Conservation (phyloP, 495 filamentous ascomycete species). For the Lophiotrema nucula region DNA sequence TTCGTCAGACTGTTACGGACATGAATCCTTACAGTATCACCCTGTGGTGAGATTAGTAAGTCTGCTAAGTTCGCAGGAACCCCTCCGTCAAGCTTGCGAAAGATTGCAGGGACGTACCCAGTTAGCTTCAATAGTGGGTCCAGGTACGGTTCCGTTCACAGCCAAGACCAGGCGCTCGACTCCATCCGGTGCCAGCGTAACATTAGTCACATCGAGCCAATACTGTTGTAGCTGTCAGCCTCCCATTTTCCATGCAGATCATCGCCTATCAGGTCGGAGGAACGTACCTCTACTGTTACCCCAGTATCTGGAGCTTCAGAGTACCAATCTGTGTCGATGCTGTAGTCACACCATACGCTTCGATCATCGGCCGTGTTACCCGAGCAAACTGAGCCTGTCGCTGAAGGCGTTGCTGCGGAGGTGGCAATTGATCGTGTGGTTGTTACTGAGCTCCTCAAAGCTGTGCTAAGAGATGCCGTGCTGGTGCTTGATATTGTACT, state of each 20-base stretch:
- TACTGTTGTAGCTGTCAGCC: conserved; percentile 39
- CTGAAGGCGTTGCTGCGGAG: neutral
- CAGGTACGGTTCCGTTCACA: conserved; percentile 41
- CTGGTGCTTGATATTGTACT: no score
- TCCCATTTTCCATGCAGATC: conserved; percentile 40
- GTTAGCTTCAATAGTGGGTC: conserved; percentile 41
- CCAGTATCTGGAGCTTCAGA: neutral
- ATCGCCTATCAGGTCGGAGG: conserved; percentile 37
- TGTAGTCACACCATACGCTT: conserved; percentile 30
- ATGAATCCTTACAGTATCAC: conserved; percentile 40
- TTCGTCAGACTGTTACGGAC: conserved; percentile 37
- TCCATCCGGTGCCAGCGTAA: conserved; percentile 41
- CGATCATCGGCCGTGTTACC: conserved; percentile 21
- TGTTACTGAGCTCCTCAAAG: neutral
- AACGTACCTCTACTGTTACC: neutral
- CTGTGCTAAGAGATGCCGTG: conserved; percentile 4
- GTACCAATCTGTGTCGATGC: conserved; percentile 26
- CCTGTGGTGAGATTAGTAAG: conserved; percentile 27
- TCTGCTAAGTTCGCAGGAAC: no score
- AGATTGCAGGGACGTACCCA: conserved; percentile 26
- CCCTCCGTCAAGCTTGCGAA: no score
- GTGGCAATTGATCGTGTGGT: neutral
- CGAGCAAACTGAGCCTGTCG: conserved; percentile 11
- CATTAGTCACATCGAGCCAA: conserved; percentile 36
- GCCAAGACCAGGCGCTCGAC: conserved; percentile 32